Percentiles rank a stretch among this genome's conserved stretches.
Conservation (phyloP, 495 filamentous ascomycete genomes). For the Podospora pseudopauciseta region DNA sequence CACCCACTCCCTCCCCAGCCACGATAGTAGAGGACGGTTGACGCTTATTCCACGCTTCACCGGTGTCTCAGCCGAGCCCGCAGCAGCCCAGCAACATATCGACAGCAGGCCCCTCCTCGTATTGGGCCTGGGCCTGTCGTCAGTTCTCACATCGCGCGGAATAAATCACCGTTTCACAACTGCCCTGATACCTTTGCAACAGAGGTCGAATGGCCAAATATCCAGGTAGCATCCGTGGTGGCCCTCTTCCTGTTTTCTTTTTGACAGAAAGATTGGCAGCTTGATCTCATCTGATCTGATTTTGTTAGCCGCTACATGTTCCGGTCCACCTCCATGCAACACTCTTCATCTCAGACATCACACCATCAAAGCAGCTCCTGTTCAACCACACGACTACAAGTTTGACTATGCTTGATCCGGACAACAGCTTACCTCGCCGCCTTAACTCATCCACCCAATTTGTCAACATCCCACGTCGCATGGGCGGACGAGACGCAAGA, state of each 20-base stretch:
- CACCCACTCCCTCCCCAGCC: neutral
- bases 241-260: no score
- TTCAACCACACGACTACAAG: neutral
- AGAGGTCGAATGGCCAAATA: no score
- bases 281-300: neutral
- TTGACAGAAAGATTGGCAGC: no score
- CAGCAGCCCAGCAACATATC: no score
- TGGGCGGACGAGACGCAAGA: slow-evolving; percentile 5
- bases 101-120: neutral
- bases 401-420: neutral
- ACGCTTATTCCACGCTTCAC: neutral
- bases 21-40: neutral
- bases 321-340: neutral
- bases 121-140: neutral
- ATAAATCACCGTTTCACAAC: neutral
- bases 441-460: neutral
- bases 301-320: neutral
- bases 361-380: neutral
- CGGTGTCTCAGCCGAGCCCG: neutral
- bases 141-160: neutral
- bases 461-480: slow-evolving; percentile 1
- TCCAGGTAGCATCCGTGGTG: no score
- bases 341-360: neutral
- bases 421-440: neutral
- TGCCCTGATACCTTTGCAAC: neutral